Base-by-base conservation (phyloP, 106 monocot species). In the Phalaenopsis aphrodite region DNA sequence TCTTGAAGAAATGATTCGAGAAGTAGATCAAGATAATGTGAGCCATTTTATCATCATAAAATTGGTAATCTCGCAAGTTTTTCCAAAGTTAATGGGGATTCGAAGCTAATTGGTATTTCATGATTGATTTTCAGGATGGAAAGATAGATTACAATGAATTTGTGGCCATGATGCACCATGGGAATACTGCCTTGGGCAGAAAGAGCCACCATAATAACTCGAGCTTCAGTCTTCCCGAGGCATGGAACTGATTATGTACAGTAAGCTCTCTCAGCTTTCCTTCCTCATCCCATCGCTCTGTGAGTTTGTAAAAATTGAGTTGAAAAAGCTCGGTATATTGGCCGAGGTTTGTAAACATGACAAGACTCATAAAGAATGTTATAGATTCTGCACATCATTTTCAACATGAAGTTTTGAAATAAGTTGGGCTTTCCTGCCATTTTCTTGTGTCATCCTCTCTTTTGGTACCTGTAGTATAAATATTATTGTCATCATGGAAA, bases 21-120 rank as follows among this genome's bases (percentile, higher is more conserved):
- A 92, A 83, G 79, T 92, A 36, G 92, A 92, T 76, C 88, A 92
- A 78, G 88, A 92, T 71, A 89, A 92, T 86, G 92, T 89, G 78
- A 88, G 82, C 64, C 55, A 41, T 56, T 16, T 18, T 18, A 16
- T 41, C 23, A 41, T 76, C 52, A 52, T 52, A 52, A 52, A 3
- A 10, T 52, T 23, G 3, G 5, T 58, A 17, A 47, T 7, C 55
- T 75, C 17, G 3, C 19, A 43, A 66, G 30, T 5, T 57, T 56
- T 73, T 78, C 16, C 5, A 30, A 5, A 36, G 49, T 42, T 79
- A 1, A 66, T 10, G 41, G 16, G 66, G 41, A 42, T 66, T 79
- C 21, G 49, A 17, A 52, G 52, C 52, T 52, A 21, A 21, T 45
- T 75, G 74, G 5, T 45, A 15, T 75, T 75, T 39, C 41, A 19